Conservation (phyloP, 1,284 basidiomycete genomes). For the Psilocybe mexicana region DNA sequence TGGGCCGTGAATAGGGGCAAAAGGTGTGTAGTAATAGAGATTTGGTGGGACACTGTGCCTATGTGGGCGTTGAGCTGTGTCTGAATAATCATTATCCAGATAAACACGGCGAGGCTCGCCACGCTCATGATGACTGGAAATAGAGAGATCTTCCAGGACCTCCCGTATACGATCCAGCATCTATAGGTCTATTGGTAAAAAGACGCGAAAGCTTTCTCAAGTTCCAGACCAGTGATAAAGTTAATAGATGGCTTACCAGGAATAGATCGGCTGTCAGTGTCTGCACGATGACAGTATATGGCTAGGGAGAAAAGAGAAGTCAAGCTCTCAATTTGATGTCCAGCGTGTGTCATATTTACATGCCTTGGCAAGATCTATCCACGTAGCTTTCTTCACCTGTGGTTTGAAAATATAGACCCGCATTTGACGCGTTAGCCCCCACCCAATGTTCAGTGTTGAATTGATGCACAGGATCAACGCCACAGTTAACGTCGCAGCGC, state of each 20-base stretch:
- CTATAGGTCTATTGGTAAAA: slow-evolving; percentile 14
- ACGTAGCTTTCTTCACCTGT: slow-evolving; percentile 1
- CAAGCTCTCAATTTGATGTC: too few species aligned
- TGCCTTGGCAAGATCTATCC: slow-evolving; percentile 15
- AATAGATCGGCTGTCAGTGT: slow-evolving; percentile 11
- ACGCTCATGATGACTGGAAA: not conserved
- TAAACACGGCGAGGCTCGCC: too few species aligned
- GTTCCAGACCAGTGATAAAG: not conserved
- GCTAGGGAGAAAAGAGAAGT: not conserved
- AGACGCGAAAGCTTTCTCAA: not conserved
- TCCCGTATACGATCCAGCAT: slow-evolving; percentile 15
- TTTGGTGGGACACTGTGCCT: too few species aligned
- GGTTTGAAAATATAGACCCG: slow-evolving; percentile 9
- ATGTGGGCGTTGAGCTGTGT: too few species aligned
- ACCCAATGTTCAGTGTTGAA: slow-evolving; percentile 12
- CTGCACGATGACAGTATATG: slow-evolving; percentile 12
- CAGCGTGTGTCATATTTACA: not conserved
- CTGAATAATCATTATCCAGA: too few species aligned
- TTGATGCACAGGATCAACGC: slow-evolving; percentile 8
- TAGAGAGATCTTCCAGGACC: slow-evolving; percentile 7
- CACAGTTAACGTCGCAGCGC: slow-evolving; percentile 7
- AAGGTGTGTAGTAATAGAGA: too few species aligned
- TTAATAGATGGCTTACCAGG: slow-evolving; percentile 1
- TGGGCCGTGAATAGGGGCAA: too few species aligned
- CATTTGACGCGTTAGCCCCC: slow-evolving; percentile 12